Percentiles rank a stretch among this genome's conserved stretches.
phyloP scores from a whole-genome alignment of 2,329 filamentous ascomycete species.

The Hirsutella minnesotensis region DNA sequence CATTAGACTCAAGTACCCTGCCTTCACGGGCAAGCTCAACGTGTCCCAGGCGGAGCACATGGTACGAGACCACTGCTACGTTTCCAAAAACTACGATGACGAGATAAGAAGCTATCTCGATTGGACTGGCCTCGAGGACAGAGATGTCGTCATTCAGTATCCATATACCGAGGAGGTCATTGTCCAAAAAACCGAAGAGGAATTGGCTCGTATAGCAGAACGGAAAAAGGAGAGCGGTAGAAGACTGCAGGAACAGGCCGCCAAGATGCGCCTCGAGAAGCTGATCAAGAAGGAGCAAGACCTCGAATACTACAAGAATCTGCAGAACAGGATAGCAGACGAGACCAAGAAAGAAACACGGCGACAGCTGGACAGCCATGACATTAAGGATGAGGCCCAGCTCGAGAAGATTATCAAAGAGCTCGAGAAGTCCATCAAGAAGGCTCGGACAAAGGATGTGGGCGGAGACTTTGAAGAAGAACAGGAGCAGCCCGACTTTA shows the following conservation, averaged over 20 bases:
- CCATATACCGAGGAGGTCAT: constrained; percentile 87
- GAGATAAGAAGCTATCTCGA: constrained; percentile 72
- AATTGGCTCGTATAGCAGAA: constrained; percentile 80
- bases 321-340: constrained; percentile 60
- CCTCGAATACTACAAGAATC: constrained; percentile 80
- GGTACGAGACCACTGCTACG: constrained; percentile 78
- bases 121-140: constrained; percentile 83
- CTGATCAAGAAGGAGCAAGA: constrained; percentile 93
- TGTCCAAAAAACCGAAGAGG: constrained; percentile 86
- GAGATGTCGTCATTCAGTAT: constrained; percentile 82
- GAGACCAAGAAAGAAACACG: constrained; percentile 87
- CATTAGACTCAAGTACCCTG: constrained; percentile 80
- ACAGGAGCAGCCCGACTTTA: constrained; percentile 73
- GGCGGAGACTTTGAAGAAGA: constrained; percentile 73
- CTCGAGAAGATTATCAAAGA: constrained; percentile 79
- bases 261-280: constrained; percentile 93
- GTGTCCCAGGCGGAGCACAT: constrained; percentile 79
- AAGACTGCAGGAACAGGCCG: constrained; percentile 85
- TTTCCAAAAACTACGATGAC: constrained; percentile 71
- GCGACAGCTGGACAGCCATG: constrained; percentile 75
- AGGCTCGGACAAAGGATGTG: constrained; percentile 85
- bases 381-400: constrained; percentile 81
- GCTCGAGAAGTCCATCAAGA: constrained; percentile 79
- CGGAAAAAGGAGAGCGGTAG: constrained; percentile 90
- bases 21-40: constrained; percentile 76